A percentile compares a stretch with the other conserved stretches of the same genome.
phyloP scores from a whole-genome alignment of 495 filamentous ascomycete species.

The Hyaloscypha hepaticicola region DNA sequence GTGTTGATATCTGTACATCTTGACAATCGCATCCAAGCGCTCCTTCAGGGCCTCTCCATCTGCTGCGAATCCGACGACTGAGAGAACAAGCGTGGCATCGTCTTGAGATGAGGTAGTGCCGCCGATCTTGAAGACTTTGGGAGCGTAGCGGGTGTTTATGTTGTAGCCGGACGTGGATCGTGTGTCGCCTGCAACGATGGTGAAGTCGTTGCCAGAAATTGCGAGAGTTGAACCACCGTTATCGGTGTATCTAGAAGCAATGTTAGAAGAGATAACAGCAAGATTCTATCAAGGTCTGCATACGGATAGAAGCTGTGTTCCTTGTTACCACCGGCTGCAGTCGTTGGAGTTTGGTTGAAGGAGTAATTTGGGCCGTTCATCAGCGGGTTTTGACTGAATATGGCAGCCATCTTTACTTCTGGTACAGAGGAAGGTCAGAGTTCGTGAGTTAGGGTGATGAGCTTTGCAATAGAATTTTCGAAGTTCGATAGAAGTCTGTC shows the following conservation, averaged over 20 bases:
- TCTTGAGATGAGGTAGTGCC: slow-evolving; percentile 81
- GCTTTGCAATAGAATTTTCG: slow-evolving; percentile 4
- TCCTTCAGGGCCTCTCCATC: slow-evolving; percentile 90
- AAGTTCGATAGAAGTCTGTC: slow-evolving; percentile 9
- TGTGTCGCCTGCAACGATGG: slow-evolving; percentile 95
- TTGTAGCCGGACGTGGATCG: slow-evolving; percentile 93
- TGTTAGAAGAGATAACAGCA: slow-evolving; percentile 20
- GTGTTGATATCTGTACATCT: slow-evolving; percentile 96
- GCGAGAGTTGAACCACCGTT: slow-evolving; percentile 96
- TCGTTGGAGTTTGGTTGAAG: slow-evolving; percentile 50
- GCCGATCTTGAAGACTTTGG: slow-evolving; percentile 96
- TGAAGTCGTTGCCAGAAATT: slow-evolving; percentile 89
- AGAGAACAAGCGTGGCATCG: slow-evolving; percentile 80
- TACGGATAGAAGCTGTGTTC: slow-evolving; percentile 96
- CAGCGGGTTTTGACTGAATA: slow-evolving; percentile 62
- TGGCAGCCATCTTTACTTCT: slow-evolving; percentile 44
- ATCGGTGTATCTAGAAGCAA: slow-evolving; percentile 77
- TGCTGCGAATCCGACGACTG: slow-evolving; percentile 92
- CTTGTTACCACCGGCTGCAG: slow-evolving; percentile 43
- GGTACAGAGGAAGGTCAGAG: not conserved
- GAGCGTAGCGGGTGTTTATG: slow-evolving; percentile 92
- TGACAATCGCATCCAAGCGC: slow-evolving; percentile 84
- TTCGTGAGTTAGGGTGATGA: not conserved
- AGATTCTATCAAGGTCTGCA: slow-evolving; percentile 30
- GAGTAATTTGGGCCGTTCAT: slow-evolving; percentile 62